These are phyloP conservation scores for Pythium phragmiticola DNA, from an alignment of 352 stramenopile genomes.

Conservation along the genomic window DNA sequence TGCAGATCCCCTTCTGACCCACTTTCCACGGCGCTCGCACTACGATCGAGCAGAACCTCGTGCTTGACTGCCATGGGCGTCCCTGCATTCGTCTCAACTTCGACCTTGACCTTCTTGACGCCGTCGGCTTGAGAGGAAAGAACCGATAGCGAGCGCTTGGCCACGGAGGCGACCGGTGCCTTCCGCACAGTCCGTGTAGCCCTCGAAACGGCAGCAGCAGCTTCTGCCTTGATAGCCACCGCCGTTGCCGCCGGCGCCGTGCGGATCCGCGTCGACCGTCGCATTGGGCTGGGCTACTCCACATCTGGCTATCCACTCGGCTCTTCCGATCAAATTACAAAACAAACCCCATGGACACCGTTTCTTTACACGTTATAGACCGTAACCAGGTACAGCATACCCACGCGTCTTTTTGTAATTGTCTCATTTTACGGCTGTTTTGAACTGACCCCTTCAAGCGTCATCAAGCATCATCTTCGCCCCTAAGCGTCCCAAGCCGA, in stretches of 20 bases:
- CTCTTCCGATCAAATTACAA: not conserved
- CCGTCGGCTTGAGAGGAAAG: conserved; percentile 1
- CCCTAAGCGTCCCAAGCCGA: not conserved
- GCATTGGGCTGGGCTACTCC: conserved; percentile 6
- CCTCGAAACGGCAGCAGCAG: not conserved
- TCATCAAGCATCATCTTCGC: not conserved
- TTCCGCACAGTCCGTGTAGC: not conserved
- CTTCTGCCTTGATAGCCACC: conserved; percentile 5
- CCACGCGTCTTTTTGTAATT: not conserved
- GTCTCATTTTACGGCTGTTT: not conserved
- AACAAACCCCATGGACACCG: not conserved
- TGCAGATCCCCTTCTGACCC: not conserved
- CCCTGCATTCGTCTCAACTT: conserved; percentile 5
- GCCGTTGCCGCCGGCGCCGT: conserved; percentile 1
- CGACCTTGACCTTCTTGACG: conserved; percentile 29
- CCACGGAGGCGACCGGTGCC: not conserved
- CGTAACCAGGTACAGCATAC: not conserved
- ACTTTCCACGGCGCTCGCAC: too few species aligned
- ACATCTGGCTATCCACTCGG: not conserved
- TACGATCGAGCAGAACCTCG: not conserved
- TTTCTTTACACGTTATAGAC: not conserved
- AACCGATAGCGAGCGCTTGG: conserved; percentile 15
- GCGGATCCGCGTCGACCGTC: conserved; percentile 22
- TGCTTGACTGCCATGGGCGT: conserved; percentile 1
- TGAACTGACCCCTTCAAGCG: not conserved